phyloP scores from a whole-genome alignment of 345 rosid genomes.

The Salix exigua region DNA sequence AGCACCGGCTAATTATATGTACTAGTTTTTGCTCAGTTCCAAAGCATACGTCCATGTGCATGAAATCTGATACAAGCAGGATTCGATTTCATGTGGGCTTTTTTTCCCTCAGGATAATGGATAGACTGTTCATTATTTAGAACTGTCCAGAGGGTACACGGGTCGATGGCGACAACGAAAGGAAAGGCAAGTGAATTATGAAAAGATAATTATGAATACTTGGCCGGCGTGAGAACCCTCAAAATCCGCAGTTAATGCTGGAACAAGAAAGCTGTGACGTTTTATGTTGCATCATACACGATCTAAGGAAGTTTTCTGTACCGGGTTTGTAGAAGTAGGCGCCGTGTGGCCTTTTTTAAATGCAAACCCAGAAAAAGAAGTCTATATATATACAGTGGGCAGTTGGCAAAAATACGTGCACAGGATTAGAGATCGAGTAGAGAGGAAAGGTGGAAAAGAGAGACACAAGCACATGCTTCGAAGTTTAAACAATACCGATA shows the following conservation, averaged over 20 bases:
- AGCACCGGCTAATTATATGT: conserved; percentile 11
- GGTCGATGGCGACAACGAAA: conserved; percentile 20
- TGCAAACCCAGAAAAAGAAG: too few relatives aligned
- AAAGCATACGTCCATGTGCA: conserved; percentile 45
- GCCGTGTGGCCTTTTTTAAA: too few relatives aligned
- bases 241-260: not conserved
- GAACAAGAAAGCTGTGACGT: not conserved
- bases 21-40: conserved; percentile 18
- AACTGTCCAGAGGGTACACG: conserved; percentile 8
- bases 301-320: not conserved
- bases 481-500: too few relatives aligned
- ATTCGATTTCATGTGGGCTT: conserved; percentile 52
- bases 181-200: conserved; percentile 7
- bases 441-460: not conserved
- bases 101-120: conserved; percentile 20
- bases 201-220: not conserved
- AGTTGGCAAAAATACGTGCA: not conserved
- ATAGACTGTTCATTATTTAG: conserved; percentile 16
- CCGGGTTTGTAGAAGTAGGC: not conserved
- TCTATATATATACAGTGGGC: not conserved
- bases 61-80: conserved; percentile 43
- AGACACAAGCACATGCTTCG: not conserved
- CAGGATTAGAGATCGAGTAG: not conserved
- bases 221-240: not conserved
- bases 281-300: not conserved